Base-by-base conservation (phyloP, 345 rosid genomes). In the Salix purpurea region DNA sequence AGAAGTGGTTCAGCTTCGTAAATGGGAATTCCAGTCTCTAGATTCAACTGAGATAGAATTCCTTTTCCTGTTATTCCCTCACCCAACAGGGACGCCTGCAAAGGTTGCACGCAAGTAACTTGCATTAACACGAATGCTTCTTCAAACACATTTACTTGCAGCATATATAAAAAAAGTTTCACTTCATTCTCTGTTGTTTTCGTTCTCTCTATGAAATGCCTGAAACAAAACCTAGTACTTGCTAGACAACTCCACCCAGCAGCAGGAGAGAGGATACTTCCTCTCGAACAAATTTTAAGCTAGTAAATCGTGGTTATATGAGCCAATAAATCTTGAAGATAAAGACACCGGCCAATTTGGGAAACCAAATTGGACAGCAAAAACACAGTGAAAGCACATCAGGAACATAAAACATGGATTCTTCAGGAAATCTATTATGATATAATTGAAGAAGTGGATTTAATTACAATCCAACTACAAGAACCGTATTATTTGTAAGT, bases 1-100 rank as follows among this genome's bases (percentile, higher is more conserved):
- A 95, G 96, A 76, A 95, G 91, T 14, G 99, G 99, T 77, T 95
- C 99, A 9, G 99, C 99, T 82, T 95, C 99, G 78, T 95, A 90
- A 65, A 95, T 91, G 0, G 99, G 99, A 73, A 95, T 84, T 75
- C 99, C 99, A 4, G 97, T 95, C 84, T 95, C 99, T 8, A 93
- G 73, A 73, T 95, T 95, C 80, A 93, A 37, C 76, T 95, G 97
- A 39, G 97, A 67, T 42, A 95, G 85, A 66, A 95, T 95, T 71
- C 99, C 99, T 84, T 95, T 93, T 37, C 99, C 99, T 1, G 99
- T 95, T 70, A 95, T 13, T 1, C 80, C 99, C 84, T 95, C 99
- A 32, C 99, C 99, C 68, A 95, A 26, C 84, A 95, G 77, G 0
- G 99, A 95, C 32, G 99, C 99, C 99, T 95, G 74, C 73, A 3